phyloP scores from a whole-genome alignment of 805 yeast species.

The Wickerhamomyces rabaulensis region DNA sequence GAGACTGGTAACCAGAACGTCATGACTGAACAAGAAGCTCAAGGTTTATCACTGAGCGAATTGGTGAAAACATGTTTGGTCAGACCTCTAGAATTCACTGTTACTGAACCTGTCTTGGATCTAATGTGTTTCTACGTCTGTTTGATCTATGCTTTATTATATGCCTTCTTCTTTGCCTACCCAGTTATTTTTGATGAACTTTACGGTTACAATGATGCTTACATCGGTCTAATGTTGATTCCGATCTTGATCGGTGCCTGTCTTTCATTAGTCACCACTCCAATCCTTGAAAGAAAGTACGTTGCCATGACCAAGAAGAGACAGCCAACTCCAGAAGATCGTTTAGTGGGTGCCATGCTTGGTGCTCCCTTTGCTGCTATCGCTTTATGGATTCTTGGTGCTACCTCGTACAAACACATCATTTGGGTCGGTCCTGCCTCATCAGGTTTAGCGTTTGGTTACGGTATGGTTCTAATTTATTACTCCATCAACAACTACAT shows the following conservation, averaged over 20 bases:
- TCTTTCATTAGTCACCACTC: conserved; percentile 70
- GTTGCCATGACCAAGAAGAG: conserved; percentile 44
- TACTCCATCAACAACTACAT: conserved; percentile 78
- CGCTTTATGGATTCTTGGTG: conserved; percentile 75
- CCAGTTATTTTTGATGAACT: conserved; percentile 81
- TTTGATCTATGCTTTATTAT: conserved; percentile 81
- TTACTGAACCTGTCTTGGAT: conserved; percentile 81
- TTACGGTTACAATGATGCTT: conserved; percentile 72
- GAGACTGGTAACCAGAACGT: conserved; percentile 79
- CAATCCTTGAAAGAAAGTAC: conserved; percentile 62
- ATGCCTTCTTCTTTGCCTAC: conserved; percentile 93
- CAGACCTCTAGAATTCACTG: conserved; percentile 74
- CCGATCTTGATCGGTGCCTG: conserved; percentile 87
- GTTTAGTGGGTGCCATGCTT: conserved; percentile 74
- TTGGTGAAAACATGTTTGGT: conserved; percentile 65
- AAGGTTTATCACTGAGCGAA: conserved; percentile 63
- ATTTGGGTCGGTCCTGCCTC: conserved; percentile 80
- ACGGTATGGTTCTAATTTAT: conserved; percentile 71
- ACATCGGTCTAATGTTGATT: conserved; percentile 80
- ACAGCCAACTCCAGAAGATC: conserved; percentile 72
- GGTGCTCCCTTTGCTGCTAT: conserved; percentile 82
- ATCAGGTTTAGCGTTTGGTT: conserved; percentile 76
- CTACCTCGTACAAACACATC: conserved; percentile 63
- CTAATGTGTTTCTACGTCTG: conserved; percentile 83
- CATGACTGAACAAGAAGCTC: conserved; percentile 91